Base-by-base conservation (phyloP, 2,329 filamentous ascomycete genomes). In the Beauveria varroae region DNA sequence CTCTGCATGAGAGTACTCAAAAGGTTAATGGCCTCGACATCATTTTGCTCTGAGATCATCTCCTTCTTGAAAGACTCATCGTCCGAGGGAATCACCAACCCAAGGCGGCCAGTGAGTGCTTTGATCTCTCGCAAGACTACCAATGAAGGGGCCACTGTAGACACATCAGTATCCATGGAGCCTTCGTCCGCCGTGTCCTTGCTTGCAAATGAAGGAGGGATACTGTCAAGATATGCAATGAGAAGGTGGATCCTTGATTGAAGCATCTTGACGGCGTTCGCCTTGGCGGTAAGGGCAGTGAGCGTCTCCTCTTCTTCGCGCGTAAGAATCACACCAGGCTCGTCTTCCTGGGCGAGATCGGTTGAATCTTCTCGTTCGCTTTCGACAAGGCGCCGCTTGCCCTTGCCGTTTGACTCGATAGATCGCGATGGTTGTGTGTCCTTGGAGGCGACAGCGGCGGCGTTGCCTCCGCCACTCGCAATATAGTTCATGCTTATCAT, bases 401-500 rank as follows among this genome's bases (percentile, higher is more conserved):
- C 79, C 71, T 86, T 80, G 43, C 76, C 73, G 64, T 83, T 78
- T 18, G 79, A 73, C 53, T 81, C 79, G 9, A 80, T 74, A 44
- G 77, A 75, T 51, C 72, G 71, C 49, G 70, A 70, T 2, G 72
- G 71, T n/a, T 76, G 71, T 61, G 79, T 78, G 61, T 79, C 77
- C 67, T 74, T 76, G 60, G 68, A 65, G 10, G 68, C 66, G 30
- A 85, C 77, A 37, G 85, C 85, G 12, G 89, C 86, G 26, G 92
- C 93, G 69, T 90, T 93, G 53, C 90, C 90, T 52, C 89, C 90
- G 44, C 90, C 91, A 57, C 88, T 87, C 0, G 93, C 93, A 22
- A 99, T 89, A 66, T 93, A 96, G 74, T 97, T 92, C 69, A 99
- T 90, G 67, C 90, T 90, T 66, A 99, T 98, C 92, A 97, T 97